Evolutionary conservation across 768 basidiomycete genomes (phyloP), one percentile per base, ranked within the genome.

Genomic region (Boletus rubropictus): DNA sequence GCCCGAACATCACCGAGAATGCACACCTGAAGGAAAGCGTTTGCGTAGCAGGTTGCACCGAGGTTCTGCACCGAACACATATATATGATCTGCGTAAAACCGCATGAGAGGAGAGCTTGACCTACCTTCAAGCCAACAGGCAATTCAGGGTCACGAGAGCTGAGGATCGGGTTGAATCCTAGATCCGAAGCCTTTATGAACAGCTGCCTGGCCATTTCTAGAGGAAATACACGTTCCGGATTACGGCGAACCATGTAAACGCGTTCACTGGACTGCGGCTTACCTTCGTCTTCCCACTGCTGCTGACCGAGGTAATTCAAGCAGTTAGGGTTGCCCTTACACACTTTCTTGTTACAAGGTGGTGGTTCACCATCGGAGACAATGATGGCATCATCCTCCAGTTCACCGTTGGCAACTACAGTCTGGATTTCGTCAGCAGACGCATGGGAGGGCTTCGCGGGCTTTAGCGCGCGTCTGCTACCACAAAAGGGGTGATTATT

Each of bases 31-130:
- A 98, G 75, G 52, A 88, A 96, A 17, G 91, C 91, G 64, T 96
- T 96, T 50, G 90, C 93, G 56, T 97, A 98, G 63, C 95, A 98
- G 4, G 95, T 97, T 15, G 94, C 94, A 4, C 95, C 95, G 17
- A 98, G 79, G 63, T 98, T 97, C 91, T 93, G 58, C 32, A 2
- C 15, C 17, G 27, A 27, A 51, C 27, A 18, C 37, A 39, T 39
- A 36, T 32, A 28, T 34, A 56, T 36, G 2, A 20, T 29, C 38
- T 40, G n/a, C 46, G 37, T 33, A 39, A 31, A 35, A 36, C 35
- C 38, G 14, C 11, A 22, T 18, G 11, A 1, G 35, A 28, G 47
- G 33, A 28, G 11, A 27, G 6, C 22, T 32, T 22, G 29, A 58
- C 69, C 15, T 58, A 86, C 91, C 74, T 78, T 87, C 51, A 94